These are phyloP conservation scores for Cadophora malorum DNA, from an alignment of 2,329 filamentous ascomycete species.

Conservation along the genomic window DNA sequence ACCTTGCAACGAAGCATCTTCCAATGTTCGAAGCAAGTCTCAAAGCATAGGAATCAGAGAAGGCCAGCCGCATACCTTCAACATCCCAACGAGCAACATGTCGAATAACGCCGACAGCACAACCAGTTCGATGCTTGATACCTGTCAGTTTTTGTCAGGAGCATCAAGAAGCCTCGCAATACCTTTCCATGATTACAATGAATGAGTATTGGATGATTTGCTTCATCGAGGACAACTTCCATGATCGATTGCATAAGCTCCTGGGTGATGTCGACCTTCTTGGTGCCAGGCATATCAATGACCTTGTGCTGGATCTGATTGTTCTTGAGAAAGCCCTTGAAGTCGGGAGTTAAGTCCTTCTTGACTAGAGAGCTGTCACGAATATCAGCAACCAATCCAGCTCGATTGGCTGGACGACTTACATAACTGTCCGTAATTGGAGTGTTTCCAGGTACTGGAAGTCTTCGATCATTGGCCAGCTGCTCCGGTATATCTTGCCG, in stretches of 20 bases:
- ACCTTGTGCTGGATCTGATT: conserved; percentile 75
- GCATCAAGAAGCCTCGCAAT: conserved; percentile 30
- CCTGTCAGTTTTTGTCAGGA: conserved; percentile 26
- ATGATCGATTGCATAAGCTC: conserved; percentile 75
- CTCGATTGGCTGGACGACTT: conserved; percentile 45
- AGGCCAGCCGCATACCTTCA: conserved; percentile 36
- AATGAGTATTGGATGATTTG: conserved; percentile 81
- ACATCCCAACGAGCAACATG: conserved; percentile 73
- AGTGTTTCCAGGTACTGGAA: conserved; percentile 72
- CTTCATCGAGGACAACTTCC: conserved; percentile 70
- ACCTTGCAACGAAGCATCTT: background rate
- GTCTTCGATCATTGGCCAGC: conserved; percentile 76
- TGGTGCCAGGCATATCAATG: conserved; percentile 86
- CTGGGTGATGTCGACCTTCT: conserved; percentile 74
- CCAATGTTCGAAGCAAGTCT: background rate
- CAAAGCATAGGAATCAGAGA: background rate
- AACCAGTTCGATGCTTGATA: conserved; percentile 81
- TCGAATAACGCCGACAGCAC: conserved; percentile 81
- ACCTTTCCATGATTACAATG: conserved; percentile 94
- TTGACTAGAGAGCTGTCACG: conserved; percentile 64
- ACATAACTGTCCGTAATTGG: conserved; percentile 81
- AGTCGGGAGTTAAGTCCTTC: conserved; percentile 62
- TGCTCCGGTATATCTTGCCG: conserved; percentile 76
- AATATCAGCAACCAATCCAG: conserved; percentile 26
- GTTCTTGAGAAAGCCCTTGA: conserved; percentile 65